Evolutionary conservation across 805 yeast species (phyloP), one percentile per base, ranked within the genome.

Genomic region (Yamadazyma endophytica): DNA sequence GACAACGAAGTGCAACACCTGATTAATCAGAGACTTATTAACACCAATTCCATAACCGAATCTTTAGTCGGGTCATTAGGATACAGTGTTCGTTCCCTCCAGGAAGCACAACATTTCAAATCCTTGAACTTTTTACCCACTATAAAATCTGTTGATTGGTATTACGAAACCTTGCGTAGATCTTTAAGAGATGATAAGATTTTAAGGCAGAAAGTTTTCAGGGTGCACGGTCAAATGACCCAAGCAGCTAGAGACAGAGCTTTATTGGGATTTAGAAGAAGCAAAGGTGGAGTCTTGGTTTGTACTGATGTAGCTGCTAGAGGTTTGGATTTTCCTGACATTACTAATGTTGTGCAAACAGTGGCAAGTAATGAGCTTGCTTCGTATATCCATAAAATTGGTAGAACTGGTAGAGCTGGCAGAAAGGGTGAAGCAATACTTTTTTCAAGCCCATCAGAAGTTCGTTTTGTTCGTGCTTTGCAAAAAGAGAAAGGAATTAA

Each of bases 381-480:
- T n/a, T 81, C 82, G 41, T 88, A 89, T 54, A 77, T 88, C 36
- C 97, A 90, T 61, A 81, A 95, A 58, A 81, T 90, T 50, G 97
- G 97, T 38, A 80, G 97, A 70, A 90, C 97, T 11, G 97, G 95
- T 25, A 78, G 97, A 62, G 95, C 89, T 33, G 96, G 96, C 35
- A 71, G 73, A 36, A 63, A 68, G 15, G 97, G 97, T 40, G 66
- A 70, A 29, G 84, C 96, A 4, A 56, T 75, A 11, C 54, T 83
- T 36, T 79, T 76, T 50, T 47, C 78, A 28, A 64, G 82, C 18
- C 56, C 68, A 40, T 56, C 62, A 29, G 95, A 88, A 54, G 43
- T 58, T 21, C 69, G 70, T 20, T 88, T 76, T 54, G 56, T 77
- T 23, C 55, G 59, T 23, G 59, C 63, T 2, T 68, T 86, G 48